phyloP scores from a whole-genome alignment of 495 filamentous ascomycete species.

The Daldinia caldariorum region DNA sequence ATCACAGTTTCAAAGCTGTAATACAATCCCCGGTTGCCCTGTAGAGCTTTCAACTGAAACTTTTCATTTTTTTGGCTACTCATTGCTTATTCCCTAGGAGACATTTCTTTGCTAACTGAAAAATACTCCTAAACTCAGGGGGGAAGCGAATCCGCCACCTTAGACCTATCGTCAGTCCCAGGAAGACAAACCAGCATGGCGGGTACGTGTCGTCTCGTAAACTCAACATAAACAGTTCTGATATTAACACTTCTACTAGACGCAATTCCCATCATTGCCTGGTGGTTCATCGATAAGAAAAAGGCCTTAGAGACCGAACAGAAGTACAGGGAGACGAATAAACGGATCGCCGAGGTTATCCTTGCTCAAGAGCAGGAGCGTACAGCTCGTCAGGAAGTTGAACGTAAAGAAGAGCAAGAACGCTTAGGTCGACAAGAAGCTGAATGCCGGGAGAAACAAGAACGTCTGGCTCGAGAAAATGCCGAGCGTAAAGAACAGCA shows the following conservation, averaged over 20 bases:
- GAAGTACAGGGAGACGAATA: neutral
- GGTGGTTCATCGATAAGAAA: constrained; percentile 2
- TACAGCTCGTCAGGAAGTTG: neutral
- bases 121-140: neutral
- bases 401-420: neutral
- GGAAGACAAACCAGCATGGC: neutral
- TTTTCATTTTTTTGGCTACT: too few species aligned
- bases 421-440: neutral
- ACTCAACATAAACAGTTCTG: neutral
- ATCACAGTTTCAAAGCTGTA: neutral
- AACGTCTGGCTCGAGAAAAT: neutral
- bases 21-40: neutral
- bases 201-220: neutral
- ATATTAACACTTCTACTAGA: neutral
- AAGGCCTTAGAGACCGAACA: neutral
- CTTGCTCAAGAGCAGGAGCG: neutral
- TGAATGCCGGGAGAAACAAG: neutral
- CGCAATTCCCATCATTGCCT: neutral
- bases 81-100: neutral
- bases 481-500: neutral
- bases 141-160: neutral
- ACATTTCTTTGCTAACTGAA: neutral
- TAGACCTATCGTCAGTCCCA: neutral
- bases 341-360: neutral
- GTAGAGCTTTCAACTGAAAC: neutral